phyloP scores from a whole-genome alignment of 2,329 filamentous ascomycete species.

The Sclerotinia minor region DNA sequence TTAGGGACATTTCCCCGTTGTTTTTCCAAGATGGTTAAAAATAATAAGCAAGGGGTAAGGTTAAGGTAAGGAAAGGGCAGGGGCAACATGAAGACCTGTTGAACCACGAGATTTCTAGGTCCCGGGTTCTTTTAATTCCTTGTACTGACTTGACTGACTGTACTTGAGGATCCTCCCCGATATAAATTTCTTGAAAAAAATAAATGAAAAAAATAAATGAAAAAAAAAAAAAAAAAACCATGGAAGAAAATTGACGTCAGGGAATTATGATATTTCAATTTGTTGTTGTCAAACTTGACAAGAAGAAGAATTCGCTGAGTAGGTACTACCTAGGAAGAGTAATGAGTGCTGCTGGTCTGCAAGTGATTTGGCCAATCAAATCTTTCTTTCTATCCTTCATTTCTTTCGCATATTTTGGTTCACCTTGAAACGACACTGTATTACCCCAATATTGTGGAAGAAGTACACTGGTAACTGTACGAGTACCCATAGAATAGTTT shows the following conservation, averaged over 20 bases:
- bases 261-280: background rate
- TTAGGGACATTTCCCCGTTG: background rate
- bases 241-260: constrained; percentile 14
- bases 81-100: background rate
- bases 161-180: background rate
- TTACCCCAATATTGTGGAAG: background rate
- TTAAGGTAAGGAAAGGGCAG: too few species aligned
- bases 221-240: too few species aligned
- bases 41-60: background rate
- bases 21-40: constrained; percentile 14
- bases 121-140: background rate
- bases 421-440: constrained; percentile 2
- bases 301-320: background rate
- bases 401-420: background rate
- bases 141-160: too few species aligned
- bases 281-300: background rate
- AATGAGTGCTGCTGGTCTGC: constrained; percentile 3
- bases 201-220: too few species aligned
- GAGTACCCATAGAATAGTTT: background rate
- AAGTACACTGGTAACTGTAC: background rate
- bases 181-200: background rate
- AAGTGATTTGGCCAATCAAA: constrained; percentile 4
- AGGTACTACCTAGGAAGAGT: background rate
- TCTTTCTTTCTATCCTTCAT: too few species aligned
- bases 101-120: constrained; percentile 3